phyloP scores from a whole-genome alignment of 441 rosid genomes.

The Macaranga tanarius region DNA sequence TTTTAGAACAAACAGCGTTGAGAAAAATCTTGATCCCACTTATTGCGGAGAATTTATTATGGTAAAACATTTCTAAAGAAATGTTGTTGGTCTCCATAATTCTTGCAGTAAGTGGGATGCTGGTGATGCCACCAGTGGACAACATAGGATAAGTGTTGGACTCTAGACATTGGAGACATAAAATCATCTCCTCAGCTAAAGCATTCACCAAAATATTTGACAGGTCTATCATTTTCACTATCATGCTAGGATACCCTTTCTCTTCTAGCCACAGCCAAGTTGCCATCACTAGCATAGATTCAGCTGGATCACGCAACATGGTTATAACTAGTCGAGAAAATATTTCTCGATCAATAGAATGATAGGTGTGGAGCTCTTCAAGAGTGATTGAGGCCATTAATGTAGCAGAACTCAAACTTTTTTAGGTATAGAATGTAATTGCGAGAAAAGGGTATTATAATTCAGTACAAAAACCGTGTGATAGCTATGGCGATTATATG shows the following conservation, averaged over 20 bases:
- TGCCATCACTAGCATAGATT: constrained; percentile 56
- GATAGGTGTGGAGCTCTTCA: constrained; percentile 44
- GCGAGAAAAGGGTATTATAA: not conserved
- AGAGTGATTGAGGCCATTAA: constrained; percentile 34
- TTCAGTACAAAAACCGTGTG: not conserved
- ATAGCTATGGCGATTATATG: not conserved
- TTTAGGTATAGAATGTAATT: not conserved
- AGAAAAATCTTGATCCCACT: constrained; percentile 50
- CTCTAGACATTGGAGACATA: constrained; percentile 36
- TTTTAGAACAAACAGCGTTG: constrained; percentile 43
- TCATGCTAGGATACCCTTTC: constrained; percentile 39
- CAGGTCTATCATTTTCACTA: constrained; percentile 28
- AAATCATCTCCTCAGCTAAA: constrained; percentile 47
- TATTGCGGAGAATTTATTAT: constrained; percentile 45
- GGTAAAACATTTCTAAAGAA: constrained; percentile 33
- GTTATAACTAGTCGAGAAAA: constrained; percentile 46
- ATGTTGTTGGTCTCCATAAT: constrained; percentile 31
- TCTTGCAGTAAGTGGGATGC: constrained; percentile 37
- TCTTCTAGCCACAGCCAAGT: constrained; percentile 72
- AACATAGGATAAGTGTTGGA: not conserved
- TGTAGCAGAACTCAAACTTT: not conserved
- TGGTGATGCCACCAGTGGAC: not conserved
- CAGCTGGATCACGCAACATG: constrained; percentile 37
- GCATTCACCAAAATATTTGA: constrained; percentile 31
- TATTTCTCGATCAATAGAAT: constrained; percentile 44